Percentiles rank a stretch among this genome's conserved stretches.
Conservation (phyloP, 768 basidiomycete species). For the Russula sp. region DNA sequence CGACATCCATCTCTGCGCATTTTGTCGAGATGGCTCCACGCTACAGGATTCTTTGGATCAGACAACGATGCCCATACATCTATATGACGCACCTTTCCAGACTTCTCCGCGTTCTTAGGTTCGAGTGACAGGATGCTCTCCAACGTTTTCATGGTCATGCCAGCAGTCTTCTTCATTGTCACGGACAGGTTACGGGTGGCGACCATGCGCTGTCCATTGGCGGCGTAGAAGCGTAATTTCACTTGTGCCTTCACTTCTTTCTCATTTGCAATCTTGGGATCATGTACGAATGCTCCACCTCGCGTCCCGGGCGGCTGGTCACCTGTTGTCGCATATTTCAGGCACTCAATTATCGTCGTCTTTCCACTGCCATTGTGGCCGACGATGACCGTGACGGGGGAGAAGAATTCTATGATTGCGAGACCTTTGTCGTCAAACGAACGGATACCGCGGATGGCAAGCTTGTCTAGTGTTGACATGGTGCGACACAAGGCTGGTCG, state of each 20-base stretch:
- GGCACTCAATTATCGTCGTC: constrained; percentile 98
- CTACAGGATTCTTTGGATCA: constrained; percentile 35
- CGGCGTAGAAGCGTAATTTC: constrained; percentile 86
- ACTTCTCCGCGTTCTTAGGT: constrained; percentile 57
- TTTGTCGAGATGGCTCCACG: constrained; percentile 91
- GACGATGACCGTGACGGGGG: constrained; percentile 96
- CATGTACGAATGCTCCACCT: constrained; percentile 97
- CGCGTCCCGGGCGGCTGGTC: constrained; percentile 97
- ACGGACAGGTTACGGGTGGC: constrained; percentile 89
- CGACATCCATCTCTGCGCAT: constrained; percentile 93
- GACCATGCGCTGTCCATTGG: constrained; percentile 85
- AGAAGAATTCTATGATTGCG: constrained; percentile 93
- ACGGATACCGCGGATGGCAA: constrained; percentile 90
- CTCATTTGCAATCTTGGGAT: constrained; percentile 99
- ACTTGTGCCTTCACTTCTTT: constrained; percentile 99
- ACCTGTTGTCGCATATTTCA: constrained; percentile 98
- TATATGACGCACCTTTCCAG: constrained; percentile 59
- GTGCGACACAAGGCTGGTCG: background rate
- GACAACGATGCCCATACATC: background rate
- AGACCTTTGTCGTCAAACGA: constrained; percentile 96
- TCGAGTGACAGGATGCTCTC: constrained; percentile 82
- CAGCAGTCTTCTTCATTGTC: constrained; percentile 81
- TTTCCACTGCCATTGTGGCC: constrained; percentile 99
- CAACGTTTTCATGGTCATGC: constrained; percentile 94
- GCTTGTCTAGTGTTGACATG: constrained; percentile 86